Evolutionary conservation across 495 filamentous ascomycete genomes (phyloP).

Genomic region (Neurospora sp.): DNA sequence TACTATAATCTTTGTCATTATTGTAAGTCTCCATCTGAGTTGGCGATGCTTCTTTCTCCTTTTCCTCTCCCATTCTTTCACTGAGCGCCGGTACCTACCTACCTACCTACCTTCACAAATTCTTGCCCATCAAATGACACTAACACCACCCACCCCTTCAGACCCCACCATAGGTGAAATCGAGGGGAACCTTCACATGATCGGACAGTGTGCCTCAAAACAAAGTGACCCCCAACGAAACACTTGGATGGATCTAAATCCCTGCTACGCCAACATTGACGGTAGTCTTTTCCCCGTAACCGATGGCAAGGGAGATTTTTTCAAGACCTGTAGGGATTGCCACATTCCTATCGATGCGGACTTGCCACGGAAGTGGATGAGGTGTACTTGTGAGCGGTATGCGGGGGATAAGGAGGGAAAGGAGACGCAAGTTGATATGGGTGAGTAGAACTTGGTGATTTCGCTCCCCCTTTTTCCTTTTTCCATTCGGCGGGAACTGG

Average conservation of each 20-base stretch:
- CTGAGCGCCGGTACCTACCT: not conserved
- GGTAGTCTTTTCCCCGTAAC: not conserved
- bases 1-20: not conserved
- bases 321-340: not conserved
- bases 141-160: not conserved
- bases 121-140: not conserved
- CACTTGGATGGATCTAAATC: not conserved
- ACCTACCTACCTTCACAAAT: not conserved
- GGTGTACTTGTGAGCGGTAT: not conserved
- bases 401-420: not conserved
- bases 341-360: not conserved
- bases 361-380: not conserved
- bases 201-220: not conserved
- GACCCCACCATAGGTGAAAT: not conserved
- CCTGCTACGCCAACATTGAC: not conserved
- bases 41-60: not conserved
- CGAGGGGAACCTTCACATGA: not conserved
- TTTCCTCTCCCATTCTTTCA: not conserved
- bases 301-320: not conserved
- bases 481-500: not conserved
- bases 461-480: not conserved
- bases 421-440: not conserved
- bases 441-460: not conserved
- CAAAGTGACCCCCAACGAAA: not conserved
- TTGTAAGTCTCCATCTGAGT: not conserved